Base-by-base conservation (phyloP, 2,329 filamentous ascomycete genomes). In the Ophioceras dolichostomum region DNA sequence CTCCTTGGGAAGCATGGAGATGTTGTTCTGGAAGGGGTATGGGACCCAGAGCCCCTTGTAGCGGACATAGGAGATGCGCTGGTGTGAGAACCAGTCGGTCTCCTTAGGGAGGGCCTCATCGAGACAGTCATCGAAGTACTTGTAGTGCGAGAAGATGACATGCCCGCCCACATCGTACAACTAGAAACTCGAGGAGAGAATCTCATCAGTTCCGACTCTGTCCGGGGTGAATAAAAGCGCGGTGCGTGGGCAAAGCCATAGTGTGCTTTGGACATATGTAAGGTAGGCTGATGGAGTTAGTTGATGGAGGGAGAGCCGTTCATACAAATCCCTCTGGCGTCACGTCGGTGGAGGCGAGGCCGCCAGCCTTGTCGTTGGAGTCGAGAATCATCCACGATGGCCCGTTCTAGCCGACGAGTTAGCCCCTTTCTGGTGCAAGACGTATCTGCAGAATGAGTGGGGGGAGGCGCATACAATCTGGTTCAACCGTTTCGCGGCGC, bases 21-120 rank as follows among this genome's bases (percentile, higher is more conserved):
- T 89, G 73, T 98, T 98, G 78, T 96, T 98, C 71, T 98, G 91
- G 80, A 98, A 95, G 46, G 91, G 91, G 67, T 98, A 98, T 38
- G 91, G 89, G 41, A 98, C 91, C 91, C 91, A 98, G 56, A 86
- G 73, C 49, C 74, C 73, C 78, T 94, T 89, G 81, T 87, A 95
- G 58, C 91, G 88, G 51, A 98, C 89, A 61, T 98, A 98, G 45
- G 91, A 98, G 65, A 98, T 91, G 59, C 91, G 88, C 73, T 98
- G 83, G 70, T 98, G 91, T 47, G 79, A 85, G 67, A 83, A 96
- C 91, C 91, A 98, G 68, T 98, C 91, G 42, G 85, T 81, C 41
- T 87, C 77, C 56, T 86, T 86, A 53, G 91, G 91, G 30, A 98
- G 79, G 37, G 91, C 91, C 73, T 98, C 91, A 61, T 96, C 76